Percentiles rank a stretch among this genome's conserved stretches.
These are phyloP conservation scores for Eimeria praecox DNA, from an alignment of 169 alveolate genomes.

Conservation along the genomic window DNA sequence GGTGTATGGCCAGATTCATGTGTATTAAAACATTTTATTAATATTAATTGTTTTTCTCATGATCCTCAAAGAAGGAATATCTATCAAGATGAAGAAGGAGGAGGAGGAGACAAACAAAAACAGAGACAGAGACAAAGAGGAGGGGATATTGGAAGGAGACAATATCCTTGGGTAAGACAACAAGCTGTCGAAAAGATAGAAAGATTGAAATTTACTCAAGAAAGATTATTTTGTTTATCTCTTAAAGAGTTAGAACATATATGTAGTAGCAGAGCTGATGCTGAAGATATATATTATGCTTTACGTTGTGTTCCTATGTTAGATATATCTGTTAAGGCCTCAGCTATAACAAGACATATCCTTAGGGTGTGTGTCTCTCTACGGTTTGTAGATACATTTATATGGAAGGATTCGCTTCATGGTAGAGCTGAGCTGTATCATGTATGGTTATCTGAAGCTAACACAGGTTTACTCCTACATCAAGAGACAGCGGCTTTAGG, in stretches of 20 bases:
- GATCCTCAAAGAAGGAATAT: slow-evolving; percentile 52
- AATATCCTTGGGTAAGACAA: background rate
- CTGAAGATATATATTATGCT: slow-evolving; percentile 29
- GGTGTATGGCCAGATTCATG: slow-evolving; percentile 73
- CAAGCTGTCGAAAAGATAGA: slow-evolving; percentile 38
- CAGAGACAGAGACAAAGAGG: background rate
- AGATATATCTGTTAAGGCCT: slow-evolving; percentile 31
- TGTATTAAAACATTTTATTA: slow-evolving; percentile 82
- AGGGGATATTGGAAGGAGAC: too few relatives aligned
- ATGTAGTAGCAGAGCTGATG: slow-evolving; percentile 75
- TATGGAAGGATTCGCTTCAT: slow-evolving; percentile 76
- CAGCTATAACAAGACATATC: slow-evolving; percentile 81
- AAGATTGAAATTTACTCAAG: background rate
- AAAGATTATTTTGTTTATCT: slow-evolving; percentile 10
- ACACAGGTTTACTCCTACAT: slow-evolving; percentile 79
- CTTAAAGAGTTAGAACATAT: slow-evolving; percentile 13
- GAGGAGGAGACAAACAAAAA: background rate
- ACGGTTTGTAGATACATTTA: slow-evolving; percentile 47
- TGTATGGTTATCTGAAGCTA: slow-evolving; percentile 82
- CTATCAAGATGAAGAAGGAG: background rate
- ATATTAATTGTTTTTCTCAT: slow-evolving; percentile 50
- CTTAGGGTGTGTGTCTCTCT: slow-evolving; percentile 59
- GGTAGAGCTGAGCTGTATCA: slow-evolving; percentile 82
- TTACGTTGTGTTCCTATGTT: slow-evolving; percentile 29
- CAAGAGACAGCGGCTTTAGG: slow-evolving; percentile 76